Percentiles rank a stretch among this genome's conserved stretches.
phyloP scores from a whole-genome alignment of 371 early-diverging fungal species.

The Apophysomyces ossiformis region DNA sequence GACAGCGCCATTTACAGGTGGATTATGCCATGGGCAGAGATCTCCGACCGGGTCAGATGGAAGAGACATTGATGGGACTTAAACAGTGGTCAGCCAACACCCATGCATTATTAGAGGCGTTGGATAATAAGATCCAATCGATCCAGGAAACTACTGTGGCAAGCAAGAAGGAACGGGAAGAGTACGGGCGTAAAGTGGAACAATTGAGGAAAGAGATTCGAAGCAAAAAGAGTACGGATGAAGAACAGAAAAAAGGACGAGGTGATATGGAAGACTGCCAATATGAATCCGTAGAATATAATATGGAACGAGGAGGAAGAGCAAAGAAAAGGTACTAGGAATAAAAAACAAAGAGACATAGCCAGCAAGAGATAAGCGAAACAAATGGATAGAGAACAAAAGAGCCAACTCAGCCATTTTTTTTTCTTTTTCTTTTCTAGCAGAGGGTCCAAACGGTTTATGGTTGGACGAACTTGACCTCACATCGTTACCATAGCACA shows the following conservation, averaged over 20 bases:
- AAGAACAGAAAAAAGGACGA: slow-evolving; percentile 19
- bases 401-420: slow-evolving; percentile 6
- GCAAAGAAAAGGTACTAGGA: slow-evolving; percentile 14
- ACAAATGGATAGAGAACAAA: not conserved
- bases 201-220: slow-evolving; percentile 45
- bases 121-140: slow-evolving; percentile 67
- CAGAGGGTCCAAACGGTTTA: slow-evolving; percentile 46
- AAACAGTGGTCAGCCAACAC: slow-evolving; percentile 65
- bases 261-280: slow-evolving; percentile 16
- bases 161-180: slow-evolving; percentile 60
- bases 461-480: slow-evolving; percentile 33
- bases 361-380: not conserved
- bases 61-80: slow-evolving; percentile 59
- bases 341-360: not conserved
- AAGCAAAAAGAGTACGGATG: slow-evolving; percentile 20
- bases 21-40: slow-evolving; percentile 86
- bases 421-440: slow-evolving; percentile 12
- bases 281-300: slow-evolving; percentile 12
- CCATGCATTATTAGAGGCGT: slow-evolving; percentile 60
- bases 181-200: slow-evolving; percentile 53
- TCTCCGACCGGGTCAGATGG: slow-evolving; percentile 67
- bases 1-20: slow-evolving; percentile 71
- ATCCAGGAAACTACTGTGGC: slow-evolving; percentile 57
- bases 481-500: slow-evolving; percentile 1
- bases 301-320: slow-evolving; percentile 17